Base-by-base conservation (phyloP, 371 early-diverging fungal genomes). In the Mucor plumbeus region DNA sequence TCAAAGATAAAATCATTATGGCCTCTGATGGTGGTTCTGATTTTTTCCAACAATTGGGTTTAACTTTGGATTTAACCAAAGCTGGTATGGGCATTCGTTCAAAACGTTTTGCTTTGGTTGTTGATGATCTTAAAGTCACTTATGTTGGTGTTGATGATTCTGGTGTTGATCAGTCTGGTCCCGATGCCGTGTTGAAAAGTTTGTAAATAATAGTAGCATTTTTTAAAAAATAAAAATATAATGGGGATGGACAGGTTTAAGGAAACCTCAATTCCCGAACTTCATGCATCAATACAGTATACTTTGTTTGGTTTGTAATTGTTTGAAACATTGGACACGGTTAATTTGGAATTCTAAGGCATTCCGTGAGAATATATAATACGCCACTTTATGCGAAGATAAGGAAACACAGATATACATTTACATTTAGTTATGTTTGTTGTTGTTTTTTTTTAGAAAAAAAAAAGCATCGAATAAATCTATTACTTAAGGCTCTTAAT, bases 41-140 rank as follows among this genome's bases (percentile, higher is more conserved):
- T 21, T 89, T 91, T 56, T 79, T 85, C 54, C 74, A 81, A 56
- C 84, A 85, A 14, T 76, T 90, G 15, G 94, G 92, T 34, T 80
- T 93, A 66, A 82, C 72, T 31, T 85, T 86, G 66, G 89, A 85
- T 54, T 70, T 87, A 44, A 74, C 82, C 58, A 64, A 59, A 38
- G 64, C 58, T 14, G 80, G 80, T 35, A 61, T 77, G 64, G 80
- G 80, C 36, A 38, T 80, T 35, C 75, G 83, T 19, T 71, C 82
- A 65, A 71, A 92, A 74, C 88, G 94, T 63, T 93, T 88, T 67
- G 94, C 93, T 38, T 71, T 92, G 65, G 77, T 92, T n/a, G 79
- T 90, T 19, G 88, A 92, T 68, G 82, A 94, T 58, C 79, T 90
- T 43, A 83, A 84, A 63, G 87, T 93, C 57, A 86, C 76, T 39